Evolutionary conservation across 2,329 filamentous ascomycete species (phyloP).

Genomic region (Exserohilum turcica): DNA sequence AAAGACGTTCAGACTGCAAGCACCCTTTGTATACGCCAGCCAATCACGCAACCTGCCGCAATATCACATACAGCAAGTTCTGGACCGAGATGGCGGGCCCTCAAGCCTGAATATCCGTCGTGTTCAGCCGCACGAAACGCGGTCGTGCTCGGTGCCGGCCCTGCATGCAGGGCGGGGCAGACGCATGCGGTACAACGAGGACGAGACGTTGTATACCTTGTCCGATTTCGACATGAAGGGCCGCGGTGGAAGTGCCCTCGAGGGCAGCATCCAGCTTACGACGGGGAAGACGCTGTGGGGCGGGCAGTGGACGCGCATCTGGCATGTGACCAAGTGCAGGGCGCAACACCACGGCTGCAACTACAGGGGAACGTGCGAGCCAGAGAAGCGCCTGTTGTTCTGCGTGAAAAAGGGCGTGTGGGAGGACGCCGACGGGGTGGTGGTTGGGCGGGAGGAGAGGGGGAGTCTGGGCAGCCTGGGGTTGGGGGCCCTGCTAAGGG

Average conservation of each 20-base stretch:
- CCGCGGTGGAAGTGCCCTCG: slow-evolving; percentile 10
- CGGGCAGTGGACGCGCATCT: slow-evolving; percentile 26
- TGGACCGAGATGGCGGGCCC: slow-evolving; percentile 13
- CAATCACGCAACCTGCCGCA: slow-evolving; percentile 22
- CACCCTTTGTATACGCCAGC: slow-evolving; percentile 27
- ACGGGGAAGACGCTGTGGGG: slow-evolving; percentile 20
- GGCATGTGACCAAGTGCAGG: slow-evolving; percentile 24
- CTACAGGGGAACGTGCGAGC: slow-evolving; percentile 16
- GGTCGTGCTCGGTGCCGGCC: slow-evolving; percentile 15
- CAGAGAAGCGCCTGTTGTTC: slow-evolving; percentile 30
- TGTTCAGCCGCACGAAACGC: slow-evolving; percentile 23
- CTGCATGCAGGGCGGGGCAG: slow-evolving; percentile 1
- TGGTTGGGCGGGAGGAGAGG: slow-evolving; percentile 19
- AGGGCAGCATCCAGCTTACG: slow-evolving; percentile 20
- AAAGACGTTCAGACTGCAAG: slow-evolving; percentile 20
- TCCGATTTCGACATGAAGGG: slow-evolving; percentile 27
- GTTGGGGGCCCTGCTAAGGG: not conserved
- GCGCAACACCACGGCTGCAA: slow-evolving; percentile 14
- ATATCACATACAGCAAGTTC: slow-evolving; percentile 30
- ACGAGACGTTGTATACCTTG: slow-evolving; percentile 29
- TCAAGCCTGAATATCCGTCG: slow-evolving; percentile 25
- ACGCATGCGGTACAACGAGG: slow-evolving; percentile 24
- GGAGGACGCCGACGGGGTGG: slow-evolving; percentile 24
- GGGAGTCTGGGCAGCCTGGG: not conserved
- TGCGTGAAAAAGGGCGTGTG: slow-evolving; percentile 22